These are phyloP conservation scores for Ailanthus altissimus DNA, from an alignment of 345 rosid genomes.

Conservation along the genomic window DNA sequence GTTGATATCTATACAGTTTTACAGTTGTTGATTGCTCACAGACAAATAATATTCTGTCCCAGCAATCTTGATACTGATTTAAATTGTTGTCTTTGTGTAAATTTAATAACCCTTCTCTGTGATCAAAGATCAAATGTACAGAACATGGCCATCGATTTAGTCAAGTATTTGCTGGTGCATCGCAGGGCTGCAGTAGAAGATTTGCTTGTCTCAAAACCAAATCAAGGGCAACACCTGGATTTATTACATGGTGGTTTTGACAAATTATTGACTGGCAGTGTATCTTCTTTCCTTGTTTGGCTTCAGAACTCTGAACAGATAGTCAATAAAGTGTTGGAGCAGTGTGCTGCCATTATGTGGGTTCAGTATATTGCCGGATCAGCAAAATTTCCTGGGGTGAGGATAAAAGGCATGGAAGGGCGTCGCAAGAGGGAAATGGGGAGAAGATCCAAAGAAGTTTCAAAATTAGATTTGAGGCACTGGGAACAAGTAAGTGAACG, in stretches of 20 bases:
- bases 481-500: constrained; percentile 97
- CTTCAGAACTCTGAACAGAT: constrained; percentile 73
- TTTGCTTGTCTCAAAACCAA: constrained; percentile 81
- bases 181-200: constrained; percentile 91
- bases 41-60: constrained; percentile 88
- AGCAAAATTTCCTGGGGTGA: constrained; percentile 91
- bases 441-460: constrained; percentile 77
- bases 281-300: constrained; percentile 84
- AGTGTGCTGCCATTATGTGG: constrained; percentile 98
- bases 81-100: constrained; percentile 90
- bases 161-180: constrained; percentile 83
- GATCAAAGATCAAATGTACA: constrained; percentile 84
- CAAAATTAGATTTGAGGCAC: constrained; percentile 78
- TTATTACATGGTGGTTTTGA: constrained; percentile 95
- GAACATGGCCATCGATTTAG: constrained; percentile 79
- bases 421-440: constrained; percentile 95
- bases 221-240: constrained; percentile 81
- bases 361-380: constrained; percentile 90
- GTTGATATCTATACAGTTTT: constrained; percentile 77
- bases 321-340: constrained; percentile 87
- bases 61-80: constrained; percentile 92
- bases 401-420: constrained; percentile 90
- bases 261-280: constrained; percentile 77
- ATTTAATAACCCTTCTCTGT: constrained; percentile 75
- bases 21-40: constrained; percentile 91